Base-by-base conservation (phyloP, 371 early-diverging fungal species). In the Mortierella sp. region DNA sequence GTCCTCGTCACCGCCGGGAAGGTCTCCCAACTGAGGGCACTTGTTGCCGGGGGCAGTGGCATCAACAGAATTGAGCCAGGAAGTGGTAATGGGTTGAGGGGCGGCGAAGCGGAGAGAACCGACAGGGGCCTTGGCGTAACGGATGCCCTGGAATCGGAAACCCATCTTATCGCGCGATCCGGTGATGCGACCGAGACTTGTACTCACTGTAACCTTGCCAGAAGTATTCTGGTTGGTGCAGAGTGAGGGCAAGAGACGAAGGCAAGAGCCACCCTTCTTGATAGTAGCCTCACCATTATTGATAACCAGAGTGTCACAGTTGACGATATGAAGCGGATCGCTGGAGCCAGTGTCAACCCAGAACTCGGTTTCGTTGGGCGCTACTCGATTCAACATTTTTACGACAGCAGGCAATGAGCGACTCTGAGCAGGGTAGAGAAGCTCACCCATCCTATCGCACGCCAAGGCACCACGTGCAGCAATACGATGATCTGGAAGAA, bases 1-100 rank as follows among this genome's bases (percentile, higher is more conserved):
- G 61, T 82, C 82, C 58, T 86, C 84, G 10, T 64, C 53, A 24
- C 69, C 79, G 6, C 71, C 78, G 26, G 73, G 67, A 13, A 61
- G 18, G 49, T 66, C 72, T 8, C 74, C 74, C 27, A 57, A 30
- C 52, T 76, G 78, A 16, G 78, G 78, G 59, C 78, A 76, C 67
- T 61, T 76, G 63, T 45, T 65, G n/a, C 78, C 78, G 21, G 61
- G 52, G 3, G 61, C 47, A 24, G 70, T 76, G 42, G 78, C 78
- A 52, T 76, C 70, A 21, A 76, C 21, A 16, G 70, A 21, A 26
- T 47, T 70, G 41, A 31, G 13, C 78, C 78, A 76, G 28, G 26
- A 52, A 43, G 78, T 59, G 42, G 61, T 68, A 31, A 67, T 27
- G 43, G 78, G 67, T 3, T 51, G 56, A 46, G 79, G 79, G 43